phyloP scores from a whole-genome alignment of 371 early-diverging fungal species.

The Mucor piriformis region DNA sequence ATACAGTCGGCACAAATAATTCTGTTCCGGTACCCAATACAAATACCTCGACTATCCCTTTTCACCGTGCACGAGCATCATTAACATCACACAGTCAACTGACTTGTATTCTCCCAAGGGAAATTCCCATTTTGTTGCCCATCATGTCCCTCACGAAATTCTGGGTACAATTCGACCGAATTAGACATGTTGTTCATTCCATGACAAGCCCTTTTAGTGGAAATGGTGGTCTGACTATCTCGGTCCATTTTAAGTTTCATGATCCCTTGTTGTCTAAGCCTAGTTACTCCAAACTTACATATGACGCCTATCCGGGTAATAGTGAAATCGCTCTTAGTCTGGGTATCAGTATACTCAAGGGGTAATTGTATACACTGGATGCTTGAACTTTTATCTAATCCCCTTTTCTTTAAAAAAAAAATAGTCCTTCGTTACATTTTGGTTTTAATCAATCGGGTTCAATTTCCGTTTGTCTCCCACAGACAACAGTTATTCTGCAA shows the following conservation, averaged over 20 bases:
- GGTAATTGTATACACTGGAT: constrained; percentile 29
- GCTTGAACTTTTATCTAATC: constrained; percentile 1
- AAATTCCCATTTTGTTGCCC: constrained; percentile 38
- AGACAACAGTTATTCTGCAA: constrained; percentile 43
- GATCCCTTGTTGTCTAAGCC: neutral
- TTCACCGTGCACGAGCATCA: constrained; percentile 11
- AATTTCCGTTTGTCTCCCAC: constrained; percentile 46
- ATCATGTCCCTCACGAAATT: constrained; percentile 42
- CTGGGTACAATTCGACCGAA: constrained; percentile 49
- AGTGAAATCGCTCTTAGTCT: constrained; percentile 35
- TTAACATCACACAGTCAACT: neutral
- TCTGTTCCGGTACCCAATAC: neutral
- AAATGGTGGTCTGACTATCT: constrained; percentile 31
- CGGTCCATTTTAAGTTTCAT: constrained; percentile 40
- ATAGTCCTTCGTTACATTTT: constrained; percentile 37
- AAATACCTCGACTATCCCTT: neutral
- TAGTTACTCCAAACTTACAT: constrained; percentile 1
- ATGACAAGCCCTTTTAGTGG: constrained; percentile 32
- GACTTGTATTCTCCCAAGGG: constrained; percentile 20
- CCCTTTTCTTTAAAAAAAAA: neutral
- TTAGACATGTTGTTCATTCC: constrained; percentile 39
- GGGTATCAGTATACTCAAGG: constrained; percentile 40
- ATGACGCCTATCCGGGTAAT: constrained; percentile 37
- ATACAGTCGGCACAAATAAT: neutral
- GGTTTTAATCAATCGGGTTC: constrained; percentile 38